Percentiles rank a stretch among this genome's conserved stretches.
Conservation (phyloP, 306 rosid genomes). For the Trifolium fragiferum region DNA sequence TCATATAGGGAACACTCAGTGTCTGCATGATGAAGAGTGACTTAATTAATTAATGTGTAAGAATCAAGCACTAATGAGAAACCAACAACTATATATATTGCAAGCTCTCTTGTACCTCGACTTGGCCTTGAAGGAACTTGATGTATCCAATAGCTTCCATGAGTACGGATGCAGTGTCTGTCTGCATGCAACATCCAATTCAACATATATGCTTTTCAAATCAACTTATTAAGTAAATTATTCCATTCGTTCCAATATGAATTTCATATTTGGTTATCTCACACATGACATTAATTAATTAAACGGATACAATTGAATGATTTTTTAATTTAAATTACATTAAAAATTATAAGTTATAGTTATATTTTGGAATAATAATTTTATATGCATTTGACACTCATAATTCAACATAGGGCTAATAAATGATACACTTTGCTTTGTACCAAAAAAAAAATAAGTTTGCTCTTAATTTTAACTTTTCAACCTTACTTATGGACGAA, state of each 20-base stretch:
- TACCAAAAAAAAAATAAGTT: too few species aligned
- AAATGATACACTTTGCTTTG: too few species aligned
- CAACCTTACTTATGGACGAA: too few species aligned
- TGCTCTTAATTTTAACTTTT: too few species aligned
- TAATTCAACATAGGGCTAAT: too few species aligned
- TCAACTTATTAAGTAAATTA: not conserved
- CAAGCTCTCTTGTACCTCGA: slow-evolving; percentile 55
- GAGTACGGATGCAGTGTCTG: slow-evolving; percentile 74
- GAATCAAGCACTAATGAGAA: not conserved
- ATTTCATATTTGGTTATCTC: not conserved
- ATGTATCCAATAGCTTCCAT: slow-evolving; percentile 76
- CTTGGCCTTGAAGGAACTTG: slow-evolving; percentile 83
- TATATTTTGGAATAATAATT: too few species aligned
- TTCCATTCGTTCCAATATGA: not conserved
- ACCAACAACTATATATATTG: not conserved
- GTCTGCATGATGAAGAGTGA: slow-evolving; percentile 56
- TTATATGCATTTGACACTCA: too few species aligned
- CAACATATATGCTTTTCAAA: not conserved
- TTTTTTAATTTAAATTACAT: too few species aligned
- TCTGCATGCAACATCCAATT: slow-evolving; percentile 55
- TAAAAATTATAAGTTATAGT: too few species aligned
- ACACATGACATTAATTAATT: not conserved
- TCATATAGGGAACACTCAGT: slow-evolving; percentile 91
- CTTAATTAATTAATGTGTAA: not conserved
- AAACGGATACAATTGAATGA: too few species aligned